Evolutionary conservation across 2,329 filamentous ascomycete genomes (phyloP).

Genomic region (Fusarium tjaetaba): DNA sequence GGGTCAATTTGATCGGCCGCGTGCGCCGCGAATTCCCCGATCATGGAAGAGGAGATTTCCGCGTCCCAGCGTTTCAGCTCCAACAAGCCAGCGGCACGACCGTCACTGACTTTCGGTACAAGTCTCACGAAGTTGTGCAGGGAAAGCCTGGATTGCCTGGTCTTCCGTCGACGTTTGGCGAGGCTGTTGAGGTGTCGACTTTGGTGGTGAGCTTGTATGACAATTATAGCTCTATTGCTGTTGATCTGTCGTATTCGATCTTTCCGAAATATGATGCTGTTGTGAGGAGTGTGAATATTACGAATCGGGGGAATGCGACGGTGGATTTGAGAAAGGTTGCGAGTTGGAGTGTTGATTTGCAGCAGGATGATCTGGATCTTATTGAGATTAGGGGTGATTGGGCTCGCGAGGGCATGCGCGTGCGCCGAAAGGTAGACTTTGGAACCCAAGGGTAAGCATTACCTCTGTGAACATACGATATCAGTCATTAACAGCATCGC

Average conservation of each 20-base stretch:
- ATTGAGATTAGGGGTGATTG: slow-evolving; percentile 71
- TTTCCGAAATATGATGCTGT: slow-evolving; percentile 71
- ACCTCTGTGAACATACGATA: rapidly evolving
- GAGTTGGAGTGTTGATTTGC: slow-evolving; percentile 70
- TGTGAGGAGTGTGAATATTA: slow-evolving; percentile 68
- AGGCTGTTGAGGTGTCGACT: slow-evolving; percentile 65
- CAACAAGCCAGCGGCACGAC: slow-evolving; percentile 67
- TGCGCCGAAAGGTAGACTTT: slow-evolving; percentile 64
- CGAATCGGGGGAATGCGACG: slow-evolving; percentile 63
- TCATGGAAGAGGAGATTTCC: slow-evolving; percentile 71
- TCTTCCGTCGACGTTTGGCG: slow-evolving; percentile 69
- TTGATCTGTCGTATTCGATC: slow-evolving; percentile 70
- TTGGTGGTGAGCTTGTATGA: slow-evolving; percentile 69
- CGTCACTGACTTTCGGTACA: slow-evolving; percentile 67
- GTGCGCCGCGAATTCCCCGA: slow-evolving; percentile 73
- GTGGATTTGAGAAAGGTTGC: slow-evolving; percentile 66
- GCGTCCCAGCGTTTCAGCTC: slow-evolving; percentile 69
- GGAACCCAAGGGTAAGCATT: slow-evolving; percentile 62
- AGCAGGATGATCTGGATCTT: slow-evolving; percentile 70
- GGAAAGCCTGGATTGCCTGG: slow-evolving; percentile 67
- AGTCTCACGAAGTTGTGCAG: slow-evolving; percentile 61
- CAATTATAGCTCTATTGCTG: slow-evolving; percentile 65
- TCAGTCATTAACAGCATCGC: neutral
- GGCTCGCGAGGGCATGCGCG: slow-evolving; percentile 66
- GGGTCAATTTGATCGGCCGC: slow-evolving; percentile 65